Conservation (phyloP, 1,284 basidiomycete genomes). For the Xerocomus amazonicus region DNA sequence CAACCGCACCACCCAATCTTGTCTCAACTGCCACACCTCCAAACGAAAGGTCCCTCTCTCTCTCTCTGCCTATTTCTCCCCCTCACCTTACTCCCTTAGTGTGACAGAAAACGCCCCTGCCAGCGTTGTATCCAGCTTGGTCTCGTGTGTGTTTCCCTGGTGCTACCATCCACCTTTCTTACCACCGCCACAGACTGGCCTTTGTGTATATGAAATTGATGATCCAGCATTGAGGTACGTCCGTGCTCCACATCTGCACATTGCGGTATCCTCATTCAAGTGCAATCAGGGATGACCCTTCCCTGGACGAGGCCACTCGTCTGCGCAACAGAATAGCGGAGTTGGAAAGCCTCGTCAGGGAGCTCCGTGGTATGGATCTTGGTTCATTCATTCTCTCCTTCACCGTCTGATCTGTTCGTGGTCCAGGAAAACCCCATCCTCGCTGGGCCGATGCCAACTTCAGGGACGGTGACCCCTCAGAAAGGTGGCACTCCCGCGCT, state of each 20-base stretch:
- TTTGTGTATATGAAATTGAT: constrained; percentile 90
- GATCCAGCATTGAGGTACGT: constrained; percentile 75
- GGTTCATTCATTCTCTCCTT: constrained; percentile 6
- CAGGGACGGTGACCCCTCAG: constrained; percentile 71
- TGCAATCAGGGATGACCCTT: constrained; percentile 71
- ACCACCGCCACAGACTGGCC: constrained; percentile 60
- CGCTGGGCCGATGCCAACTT: constrained; percentile 76
- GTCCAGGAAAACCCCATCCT: constrained; percentile 73
- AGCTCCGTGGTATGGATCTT: constrained; percentile 59
- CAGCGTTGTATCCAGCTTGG: constrained; percentile 81
- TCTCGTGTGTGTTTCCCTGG: constrained; percentile 45
- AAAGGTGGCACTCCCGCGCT: constrained; percentile 81
- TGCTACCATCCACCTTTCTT: constrained; percentile 8
- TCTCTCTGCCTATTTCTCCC: background rate
- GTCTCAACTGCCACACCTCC: constrained; percentile 89
- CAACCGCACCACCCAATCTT: constrained; percentile 85
- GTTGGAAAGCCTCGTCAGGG: constrained; percentile 83
- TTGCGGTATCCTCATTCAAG: constrained; percentile 5
- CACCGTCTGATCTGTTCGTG: constrained; percentile 15
- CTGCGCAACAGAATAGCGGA: constrained; percentile 84
- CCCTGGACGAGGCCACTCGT: constrained; percentile 77
- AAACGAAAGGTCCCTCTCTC: constrained; percentile 72
- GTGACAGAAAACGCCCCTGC: constrained; percentile 81
- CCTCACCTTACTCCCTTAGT: constrained; percentile 42
- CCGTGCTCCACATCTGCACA: constrained; percentile 1